phyloP scores from a whole-genome alignment of 2,329 filamentous ascomycete genomes.

The Bertia moriformis region DNA sequence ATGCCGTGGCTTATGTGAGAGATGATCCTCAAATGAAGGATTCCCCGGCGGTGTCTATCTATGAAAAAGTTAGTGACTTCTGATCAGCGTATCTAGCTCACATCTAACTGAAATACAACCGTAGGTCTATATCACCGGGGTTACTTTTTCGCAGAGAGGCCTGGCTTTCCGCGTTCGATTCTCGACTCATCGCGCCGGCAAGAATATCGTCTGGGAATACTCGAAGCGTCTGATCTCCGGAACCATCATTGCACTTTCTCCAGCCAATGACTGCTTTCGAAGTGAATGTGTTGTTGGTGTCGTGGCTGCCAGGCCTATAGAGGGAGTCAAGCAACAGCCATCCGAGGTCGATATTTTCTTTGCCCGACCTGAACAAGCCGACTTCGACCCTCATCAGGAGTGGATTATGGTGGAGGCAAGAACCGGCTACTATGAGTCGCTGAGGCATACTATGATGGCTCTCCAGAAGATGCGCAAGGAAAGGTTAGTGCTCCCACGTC shows the following conservation, averaged over 20 bases:
- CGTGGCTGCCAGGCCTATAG: constrained; percentile 55
- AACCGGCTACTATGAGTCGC: constrained; percentile 62
- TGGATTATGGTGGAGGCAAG: constrained; percentile 70
- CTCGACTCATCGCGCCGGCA: constrained; percentile 48
- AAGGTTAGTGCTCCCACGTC: constrained; percentile 13
- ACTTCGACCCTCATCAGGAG: constrained; percentile 54
- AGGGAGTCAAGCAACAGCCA: constrained; percentile 47
- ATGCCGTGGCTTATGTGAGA: constrained; percentile 44
- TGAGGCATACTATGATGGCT: constrained; percentile 57
- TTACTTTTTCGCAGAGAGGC: constrained; percentile 48
- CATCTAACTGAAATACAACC: no score
- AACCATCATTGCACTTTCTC: constrained; percentile 34
- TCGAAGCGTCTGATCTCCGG: constrained; percentile 36
- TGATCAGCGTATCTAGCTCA: neutral
- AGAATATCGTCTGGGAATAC: constrained; percentile 49
- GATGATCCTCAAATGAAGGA: constrained; percentile 40
- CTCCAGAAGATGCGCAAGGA: constrained; percentile 52
- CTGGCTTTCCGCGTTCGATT: constrained; percentile 57
- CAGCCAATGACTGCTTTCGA: constrained; percentile 43
- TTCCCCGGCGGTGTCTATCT: constrained; percentile 41
- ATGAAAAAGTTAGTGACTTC: constrained; percentile 43
- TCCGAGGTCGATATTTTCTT: constrained; percentile 68
- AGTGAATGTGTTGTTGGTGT: constrained; percentile 54
- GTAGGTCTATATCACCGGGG: constrained; percentile 51
- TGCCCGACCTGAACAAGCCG: constrained; percentile 38